Evolutionary conservation across 1,139 yeast genomes (phyloP).

Genomic region (Candida freyschussii): DNA sequence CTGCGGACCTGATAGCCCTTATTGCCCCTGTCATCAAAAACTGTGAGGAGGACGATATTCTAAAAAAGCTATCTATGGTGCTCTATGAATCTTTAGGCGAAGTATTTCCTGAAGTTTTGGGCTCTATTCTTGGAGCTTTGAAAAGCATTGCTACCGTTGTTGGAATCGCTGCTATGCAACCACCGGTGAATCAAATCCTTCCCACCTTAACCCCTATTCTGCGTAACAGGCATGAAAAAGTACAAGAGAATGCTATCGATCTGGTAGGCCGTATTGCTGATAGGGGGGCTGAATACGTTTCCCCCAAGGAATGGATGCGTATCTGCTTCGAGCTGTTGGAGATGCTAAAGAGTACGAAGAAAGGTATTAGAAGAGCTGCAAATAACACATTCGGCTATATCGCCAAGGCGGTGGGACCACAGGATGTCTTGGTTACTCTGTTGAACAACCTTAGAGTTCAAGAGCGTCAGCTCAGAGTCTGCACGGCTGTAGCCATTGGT

Average conservation of each 20-base stretch:
- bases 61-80: slow-evolving; percentile 67
- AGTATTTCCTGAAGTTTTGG: slow-evolving; percentile 89
- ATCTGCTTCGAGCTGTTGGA: slow-evolving; percentile 89
- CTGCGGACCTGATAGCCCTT: slow-evolving; percentile 71
- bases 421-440: slow-evolving; percentile 83
- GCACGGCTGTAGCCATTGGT: slow-evolving; percentile 97
- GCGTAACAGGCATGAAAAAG: slow-evolving; percentile 85
- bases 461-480: slow-evolving; percentile 93
- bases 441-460: slow-evolving; percentile 84
- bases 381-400: slow-evolving; percentile 89
- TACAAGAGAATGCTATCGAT: slow-evolving; percentile 78
- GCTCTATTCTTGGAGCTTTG: slow-evolving; percentile 75
- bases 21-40: slow-evolving; percentile 63
- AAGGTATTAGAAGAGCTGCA: slow-evolving; percentile 77
- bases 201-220: slow-evolving; percentile 91
- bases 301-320: slow-evolving; percentile 97
- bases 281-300: slow-evolving; percentile 77
- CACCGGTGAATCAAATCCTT: slow-evolving; percentile 76
- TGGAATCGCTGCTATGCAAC: slow-evolving; percentile 61
- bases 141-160: slow-evolving; percentile 46
- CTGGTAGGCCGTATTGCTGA: slow-evolving; percentile 82
- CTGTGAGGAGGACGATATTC: slow-evolving; percentile 61
- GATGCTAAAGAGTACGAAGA: slow-evolving; percentile 80
- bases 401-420: slow-evolving; percentile 93
- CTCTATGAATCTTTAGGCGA: slow-evolving; percentile 93